Conservation (phyloP, 2,329 filamentous ascomycete species). For the Calonectria montana region DNA sequence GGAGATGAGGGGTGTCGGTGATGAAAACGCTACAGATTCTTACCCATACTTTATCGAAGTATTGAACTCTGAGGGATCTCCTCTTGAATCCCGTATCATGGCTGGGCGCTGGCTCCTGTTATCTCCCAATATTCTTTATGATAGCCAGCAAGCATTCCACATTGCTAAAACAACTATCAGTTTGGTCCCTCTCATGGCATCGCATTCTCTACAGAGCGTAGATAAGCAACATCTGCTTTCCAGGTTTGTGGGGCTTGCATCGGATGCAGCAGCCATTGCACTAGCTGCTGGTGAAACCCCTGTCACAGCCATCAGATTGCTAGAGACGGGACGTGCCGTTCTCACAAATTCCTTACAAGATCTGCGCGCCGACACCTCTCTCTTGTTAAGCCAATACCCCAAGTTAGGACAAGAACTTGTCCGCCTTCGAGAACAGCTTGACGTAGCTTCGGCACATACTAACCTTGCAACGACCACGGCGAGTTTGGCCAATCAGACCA, state of each 20-base stretch:
- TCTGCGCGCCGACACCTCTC: not conserved
- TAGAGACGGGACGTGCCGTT: not conserved
- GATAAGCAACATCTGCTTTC: not conserved
- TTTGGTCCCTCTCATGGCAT: not conserved
- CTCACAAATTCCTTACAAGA: not conserved
- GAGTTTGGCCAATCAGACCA: too few relatives aligned
- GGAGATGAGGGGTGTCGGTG: too few relatives aligned
- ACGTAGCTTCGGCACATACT: too few relatives aligned
- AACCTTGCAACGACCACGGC: too few relatives aligned
- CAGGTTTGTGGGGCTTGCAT: not conserved
- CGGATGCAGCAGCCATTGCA: not conserved
- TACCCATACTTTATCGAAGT: too few relatives aligned
- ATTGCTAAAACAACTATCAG: not conserved
- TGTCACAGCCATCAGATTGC: not conserved
- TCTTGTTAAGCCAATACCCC: not conserved
- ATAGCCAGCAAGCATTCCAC: not conserved
- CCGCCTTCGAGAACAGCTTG: too few relatives aligned
- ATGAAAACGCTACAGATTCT: too few relatives aligned
- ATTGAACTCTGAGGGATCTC: too few relatives aligned
- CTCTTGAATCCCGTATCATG: not conserved
- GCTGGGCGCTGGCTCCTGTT: not conserved
- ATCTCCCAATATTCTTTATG: not conserved
- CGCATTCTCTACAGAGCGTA: not conserved
- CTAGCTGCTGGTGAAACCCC: not conserved
- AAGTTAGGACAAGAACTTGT: too few relatives aligned